Evolutionary conservation across 2,329 filamentous ascomycete species (phyloP).

Genomic region (Blumeria graminis): DNA sequence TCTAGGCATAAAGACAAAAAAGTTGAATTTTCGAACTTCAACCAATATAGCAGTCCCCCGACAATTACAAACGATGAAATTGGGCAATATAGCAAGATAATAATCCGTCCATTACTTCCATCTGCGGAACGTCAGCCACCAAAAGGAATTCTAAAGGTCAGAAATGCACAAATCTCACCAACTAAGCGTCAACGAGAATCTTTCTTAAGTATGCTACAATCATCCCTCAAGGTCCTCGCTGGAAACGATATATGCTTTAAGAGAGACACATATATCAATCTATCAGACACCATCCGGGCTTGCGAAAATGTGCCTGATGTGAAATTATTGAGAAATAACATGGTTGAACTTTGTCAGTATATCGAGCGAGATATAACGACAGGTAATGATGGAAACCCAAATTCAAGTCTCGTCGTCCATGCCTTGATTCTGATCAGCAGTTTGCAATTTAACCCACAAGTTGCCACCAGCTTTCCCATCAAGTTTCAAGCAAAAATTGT

Average conservation of each 20-base stretch:
- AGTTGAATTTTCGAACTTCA: slow-evolving; percentile 37
- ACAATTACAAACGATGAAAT: slow-evolving; percentile 5
- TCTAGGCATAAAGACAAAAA: slow-evolving; percentile 18
- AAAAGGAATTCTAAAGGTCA: slow-evolving; percentile 64
- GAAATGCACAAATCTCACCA: slow-evolving; percentile 6
- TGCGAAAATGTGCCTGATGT: slow-evolving; percentile 64
- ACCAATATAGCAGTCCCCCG: slow-evolving; percentile 26
- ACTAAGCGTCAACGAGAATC: slow-evolving; percentile 20
- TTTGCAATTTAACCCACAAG: slow-evolving; percentile 50
- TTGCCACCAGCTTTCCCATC: slow-evolving; percentile 43
- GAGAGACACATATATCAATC: slow-evolving; percentile 65
- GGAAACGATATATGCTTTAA: slow-evolving; percentile 46
- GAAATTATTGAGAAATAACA: slow-evolving; percentile 48
- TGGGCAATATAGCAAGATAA: background rate
- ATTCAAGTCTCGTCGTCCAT: slow-evolving; percentile 50
- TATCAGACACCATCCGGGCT: slow-evolving; percentile 51
- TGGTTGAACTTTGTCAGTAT: slow-evolving; percentile 55
- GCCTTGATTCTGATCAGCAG: slow-evolving; percentile 55
- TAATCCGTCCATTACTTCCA: slow-evolving; percentile 8
- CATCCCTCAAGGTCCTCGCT: slow-evolving; percentile 57
- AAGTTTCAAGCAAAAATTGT: slow-evolving; percentile 64
- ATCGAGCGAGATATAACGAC: slow-evolving; percentile 61
- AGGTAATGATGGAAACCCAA: slow-evolving; percentile 27
- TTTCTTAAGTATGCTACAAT: slow-evolving; percentile 64
- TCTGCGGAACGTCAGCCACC: slow-evolving; percentile 25